A percentile compares a stretch with the other conserved stretches of the same genome.
Evolutionary conservation across 768 basidiomycete genomes (phyloP).

Genomic region (Pulveroboletus sp.): DNA sequence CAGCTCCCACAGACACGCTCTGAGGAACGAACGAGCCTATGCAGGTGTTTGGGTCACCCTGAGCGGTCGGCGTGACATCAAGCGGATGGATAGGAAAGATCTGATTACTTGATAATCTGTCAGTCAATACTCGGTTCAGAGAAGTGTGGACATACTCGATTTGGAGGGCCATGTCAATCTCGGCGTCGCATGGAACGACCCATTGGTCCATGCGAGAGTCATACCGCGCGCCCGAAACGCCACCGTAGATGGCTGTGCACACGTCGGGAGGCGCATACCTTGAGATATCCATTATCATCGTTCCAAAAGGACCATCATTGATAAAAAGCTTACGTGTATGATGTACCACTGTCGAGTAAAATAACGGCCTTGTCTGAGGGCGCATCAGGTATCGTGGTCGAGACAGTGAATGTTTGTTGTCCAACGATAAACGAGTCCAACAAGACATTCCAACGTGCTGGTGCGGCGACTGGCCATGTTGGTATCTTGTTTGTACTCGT

Average conservation of each 20-base stretch:
- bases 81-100: slow-evolving; percentile 77
- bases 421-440: slow-evolving; percentile 69
- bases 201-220: slow-evolving; percentile 53
- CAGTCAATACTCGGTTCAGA: slow-evolving; percentile 5
- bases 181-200: slow-evolving; percentile 67
- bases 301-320: not conserved
- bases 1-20: slow-evolving; percentile 49
- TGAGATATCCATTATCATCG: slow-evolving; percentile 23
- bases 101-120: slow-evolving; percentile 48
- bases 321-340: slow-evolving; percentile 56
- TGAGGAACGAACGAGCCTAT: slow-evolving; percentile 75
- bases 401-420: slow-evolving; percentile 45
- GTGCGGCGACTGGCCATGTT: slow-evolving; percentile 64
- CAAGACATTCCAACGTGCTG: slow-evolving; percentile 71
- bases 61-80: slow-evolving; percentile 54
- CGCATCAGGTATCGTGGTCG: slow-evolving; percentile 49
- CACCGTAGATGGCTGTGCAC: slow-evolving; percentile 65
- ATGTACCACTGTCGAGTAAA: slow-evolving; percentile 77
- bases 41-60: slow-evolving; percentile 47
- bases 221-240: slow-evolving; percentile 58
- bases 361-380: slow-evolving; percentile 70
- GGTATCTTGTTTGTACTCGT: slow-evolving; percentile 54
- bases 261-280: slow-evolving; percentile 65
- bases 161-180: slow-evolving; percentile 77
- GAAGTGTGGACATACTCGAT: slow-evolving; percentile 49